Conservation (phyloP, 2,329 filamentous ascomycete genomes). For the Sporothrix brunneoviolacea region DNA sequence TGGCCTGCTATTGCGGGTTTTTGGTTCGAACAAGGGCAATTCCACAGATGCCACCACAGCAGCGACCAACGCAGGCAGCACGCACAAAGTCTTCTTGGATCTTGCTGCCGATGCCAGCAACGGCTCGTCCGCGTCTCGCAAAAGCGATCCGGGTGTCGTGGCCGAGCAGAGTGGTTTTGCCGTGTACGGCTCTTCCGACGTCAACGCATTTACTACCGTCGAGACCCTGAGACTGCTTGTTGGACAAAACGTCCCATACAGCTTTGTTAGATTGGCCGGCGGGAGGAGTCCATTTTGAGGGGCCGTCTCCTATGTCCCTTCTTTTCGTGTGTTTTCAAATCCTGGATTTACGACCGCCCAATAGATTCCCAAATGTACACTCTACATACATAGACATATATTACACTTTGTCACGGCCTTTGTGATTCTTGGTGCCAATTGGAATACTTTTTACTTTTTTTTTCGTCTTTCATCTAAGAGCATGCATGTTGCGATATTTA, state of each 20-base stretch:
- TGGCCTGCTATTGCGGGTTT: conserved; percentile 69
- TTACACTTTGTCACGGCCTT: too few species aligned
- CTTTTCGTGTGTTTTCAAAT: neutral
- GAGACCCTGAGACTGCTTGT: conserved; percentile 72
- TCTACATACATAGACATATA: neutral
- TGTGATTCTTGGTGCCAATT: too few species aligned
- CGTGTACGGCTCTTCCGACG: conserved; percentile 71
- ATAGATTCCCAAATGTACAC: neutral
- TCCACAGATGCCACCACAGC: conserved; percentile 24
- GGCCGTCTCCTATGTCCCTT: neutral
- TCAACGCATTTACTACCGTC: conserved; percentile 77
- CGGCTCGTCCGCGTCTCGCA: conserved; percentile 40
- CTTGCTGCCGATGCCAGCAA: conserved; percentile 49
- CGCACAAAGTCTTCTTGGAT: conserved; percentile 70
- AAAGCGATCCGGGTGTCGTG: conserved; percentile 60
- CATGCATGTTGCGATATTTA: too few species aligned
- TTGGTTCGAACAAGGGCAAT: conserved; percentile 40
- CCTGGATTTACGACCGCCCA: neutral
- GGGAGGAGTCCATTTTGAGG: conserved; percentile 41
- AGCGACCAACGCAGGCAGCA: conserved; percentile 28
- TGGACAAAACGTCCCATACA: conserved; percentile 81
- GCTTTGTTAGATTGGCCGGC: conserved; percentile 71
- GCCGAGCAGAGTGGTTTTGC: conserved; percentile 72
- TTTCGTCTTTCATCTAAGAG: too few species aligned
- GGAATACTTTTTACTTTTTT: too few species aligned